Conservation (phyloP, 192 early-diverging fungal genomes). For the Podila epicladia region DNA sequence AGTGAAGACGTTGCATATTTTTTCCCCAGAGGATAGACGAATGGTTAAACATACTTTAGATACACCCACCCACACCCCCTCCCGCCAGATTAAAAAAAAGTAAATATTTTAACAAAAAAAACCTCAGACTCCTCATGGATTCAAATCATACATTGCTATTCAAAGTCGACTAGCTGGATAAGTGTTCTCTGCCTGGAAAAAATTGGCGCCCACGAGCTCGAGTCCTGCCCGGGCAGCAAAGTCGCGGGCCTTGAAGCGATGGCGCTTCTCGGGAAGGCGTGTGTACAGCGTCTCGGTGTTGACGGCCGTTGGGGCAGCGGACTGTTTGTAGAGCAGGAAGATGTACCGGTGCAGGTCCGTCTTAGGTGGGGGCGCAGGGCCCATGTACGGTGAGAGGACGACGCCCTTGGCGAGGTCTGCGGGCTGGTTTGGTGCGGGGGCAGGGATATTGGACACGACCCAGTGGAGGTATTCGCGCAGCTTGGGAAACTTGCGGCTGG, state of each 20-base stretch:
- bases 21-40: no score
- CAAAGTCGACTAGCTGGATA: background rate
- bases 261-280: conserved; percentile 13
- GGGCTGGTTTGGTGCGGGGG: background rate
- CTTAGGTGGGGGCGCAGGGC: conserved; percentile 48
- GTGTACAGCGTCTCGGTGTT: conserved; percentile 11
- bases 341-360: conserved; percentile 59
- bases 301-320: conserved; percentile 9
- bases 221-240: conserved; percentile 36
- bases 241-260: conserved; percentile 24
- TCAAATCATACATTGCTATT: background rate
- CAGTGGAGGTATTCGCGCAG: conserved; percentile 55
- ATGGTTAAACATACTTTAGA: no score
- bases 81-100: no score
- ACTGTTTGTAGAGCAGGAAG: conserved; percentile 59
- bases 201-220: conserved; percentile 50
- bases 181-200: conserved; percentile 35
- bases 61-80: no score
- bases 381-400: conserved; percentile 40
- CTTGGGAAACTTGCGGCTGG: conserved; percentile 30
- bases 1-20: background rate
- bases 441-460: conserved; percentile 54
- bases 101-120: conserved; percentile 1
- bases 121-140: background rate
- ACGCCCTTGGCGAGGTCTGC: background rate